A percentile compares a stretch with the other conserved stretches of the same genome.
These are phyloP conservation scores for Desmodesmus armatus DNA, from an alignment of 139 green algal species.

Conservation along the genomic window DNA sequence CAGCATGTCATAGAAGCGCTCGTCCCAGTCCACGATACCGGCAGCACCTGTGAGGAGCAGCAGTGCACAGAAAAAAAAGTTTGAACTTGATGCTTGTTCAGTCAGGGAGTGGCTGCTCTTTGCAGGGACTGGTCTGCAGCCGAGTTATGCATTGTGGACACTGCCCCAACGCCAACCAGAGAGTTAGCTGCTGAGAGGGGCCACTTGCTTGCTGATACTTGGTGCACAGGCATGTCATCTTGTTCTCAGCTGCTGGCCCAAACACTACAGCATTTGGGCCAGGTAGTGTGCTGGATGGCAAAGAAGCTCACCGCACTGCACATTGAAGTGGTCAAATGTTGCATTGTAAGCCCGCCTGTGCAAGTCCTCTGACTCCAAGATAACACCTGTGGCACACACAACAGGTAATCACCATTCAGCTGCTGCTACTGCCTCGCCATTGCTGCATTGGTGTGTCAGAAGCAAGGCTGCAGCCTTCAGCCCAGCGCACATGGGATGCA, in stretches of 20 bases:
- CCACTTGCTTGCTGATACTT: too few species aligned
- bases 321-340: conserved; percentile 85
- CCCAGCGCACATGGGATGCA: too few species aligned
- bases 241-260: too few species aligned
- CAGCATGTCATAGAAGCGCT: conserved; percentile 90
- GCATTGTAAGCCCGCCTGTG: conserved; percentile 94
- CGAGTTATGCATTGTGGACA: conserved; percentile 1
- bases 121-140: not conserved
- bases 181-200: too few species aligned
- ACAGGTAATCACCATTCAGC: not conserved
- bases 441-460: not conserved
- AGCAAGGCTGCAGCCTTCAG: not conserved
- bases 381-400: conserved; percentile 71
- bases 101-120: too few species aligned
- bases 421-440: too few species aligned
- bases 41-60: not conserved
- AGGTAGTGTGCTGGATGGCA: too few species aligned
- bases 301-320: conserved; percentile 59
- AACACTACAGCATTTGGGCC: too few species aligned
- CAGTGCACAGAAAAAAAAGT: too few species aligned
- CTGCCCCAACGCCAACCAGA: not conserved
- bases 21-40: conserved; percentile 74
- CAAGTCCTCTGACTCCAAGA: conserved; percentile 93
- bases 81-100: too few species aligned
- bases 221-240: too few species aligned